These are phyloP conservation scores for Penicillium glabrum DNA, from an alignment of 2,329 filamentous ascomycete genomes.

Conservation along the genomic window DNA sequence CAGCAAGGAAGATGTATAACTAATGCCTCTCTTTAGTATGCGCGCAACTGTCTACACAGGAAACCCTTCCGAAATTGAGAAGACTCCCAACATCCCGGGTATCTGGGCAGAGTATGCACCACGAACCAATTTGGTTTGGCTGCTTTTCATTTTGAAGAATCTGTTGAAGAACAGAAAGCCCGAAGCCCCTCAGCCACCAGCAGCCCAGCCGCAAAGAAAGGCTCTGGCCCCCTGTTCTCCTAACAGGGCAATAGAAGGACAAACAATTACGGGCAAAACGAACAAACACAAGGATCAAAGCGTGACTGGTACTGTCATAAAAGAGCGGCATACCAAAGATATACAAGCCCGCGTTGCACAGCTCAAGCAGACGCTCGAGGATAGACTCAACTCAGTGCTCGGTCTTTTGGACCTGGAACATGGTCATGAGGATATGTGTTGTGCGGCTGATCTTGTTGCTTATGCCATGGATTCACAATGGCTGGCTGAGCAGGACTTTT, in stretches of 20 bases:
- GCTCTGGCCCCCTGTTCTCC: conserved; percentile 35
- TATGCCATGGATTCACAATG: conserved; percentile 45
- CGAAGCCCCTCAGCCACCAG: conserved; percentile 10
- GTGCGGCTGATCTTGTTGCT: conserved; percentile 44
- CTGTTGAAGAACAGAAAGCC: conserved; percentile 46
- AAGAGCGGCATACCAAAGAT: conserved; percentile 10
- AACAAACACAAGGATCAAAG: conserved; percentile 1
- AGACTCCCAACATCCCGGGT: conserved; percentile 33
- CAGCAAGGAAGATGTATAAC: neutral
- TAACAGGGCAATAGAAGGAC: conserved; percentile 24
- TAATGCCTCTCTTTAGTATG: conserved; percentile 32
- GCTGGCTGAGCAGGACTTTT: conserved; percentile 40
- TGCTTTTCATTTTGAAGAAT: conserved; percentile 60
- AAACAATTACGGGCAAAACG: conserved; percentile 3
- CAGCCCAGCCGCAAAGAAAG: conserved; percentile 17
- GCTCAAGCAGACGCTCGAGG: conserved; percentile 31
- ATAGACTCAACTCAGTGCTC: conserved; percentile 33
- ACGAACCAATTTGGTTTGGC: conserved; percentile 63
- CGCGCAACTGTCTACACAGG: conserved; percentile 43
- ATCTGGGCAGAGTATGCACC: conserved; percentile 59
- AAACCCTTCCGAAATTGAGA: conserved; percentile 42
- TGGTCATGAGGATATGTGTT: conserved; percentile 43
- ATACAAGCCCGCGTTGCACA: conserved; percentile 17
- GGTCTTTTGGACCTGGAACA: conserved; percentile 39
- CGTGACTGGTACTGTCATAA: neutral